Evolutionary conservation across 139 green algal genomes (phyloP), one percentile per base, ranked within the genome.

Genomic region (Chlamydomonas eustigma): DNA sequence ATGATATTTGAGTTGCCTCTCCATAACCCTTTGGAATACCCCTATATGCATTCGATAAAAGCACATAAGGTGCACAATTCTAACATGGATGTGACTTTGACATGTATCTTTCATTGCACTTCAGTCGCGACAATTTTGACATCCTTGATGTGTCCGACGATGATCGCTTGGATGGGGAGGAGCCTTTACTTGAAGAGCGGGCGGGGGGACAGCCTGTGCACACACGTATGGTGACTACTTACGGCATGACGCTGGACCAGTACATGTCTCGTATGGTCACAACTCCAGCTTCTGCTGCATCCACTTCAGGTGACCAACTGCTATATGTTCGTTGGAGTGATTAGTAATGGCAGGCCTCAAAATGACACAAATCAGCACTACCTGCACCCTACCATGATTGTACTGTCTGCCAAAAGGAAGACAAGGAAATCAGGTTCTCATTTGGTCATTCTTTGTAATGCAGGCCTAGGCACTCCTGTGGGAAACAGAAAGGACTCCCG

Each of bases 181-280:
- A 58, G 12, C 44, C 44, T 18, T 18, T 58, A 58, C 44, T 58
- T 12, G 44, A 58, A 18, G 44, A 18, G 12, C 44, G 18, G 12
- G 18, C 44, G 44, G 44, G 44, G 12, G 12, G 12, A 12, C 12
- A 58, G 44, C 12, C 44, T 12, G n/a, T n/a, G n/a, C 44, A 58
- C 44, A 58, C 44, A 12, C 44, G 44, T 12, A 12, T 58, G 12
- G 44, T 58, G 12, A 58, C 12, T 12, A 28, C 44, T 12, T 58
- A 58, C 5, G 80, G 80, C 63, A 64, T 84, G 5, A 84, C 80
- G 0, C 75, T 84, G 37, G 80, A 81, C 44, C 35, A 76, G 39
- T 84, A 84, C 75, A 84, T 84, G 80, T 50, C 33, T 12, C 71
- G 50, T 3, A 76, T 84, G 69, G 71, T 84, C 44, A 84, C 80